Conservation (phyloP, 768 basidiomycete species). For the Mycena floridula region DNA sequence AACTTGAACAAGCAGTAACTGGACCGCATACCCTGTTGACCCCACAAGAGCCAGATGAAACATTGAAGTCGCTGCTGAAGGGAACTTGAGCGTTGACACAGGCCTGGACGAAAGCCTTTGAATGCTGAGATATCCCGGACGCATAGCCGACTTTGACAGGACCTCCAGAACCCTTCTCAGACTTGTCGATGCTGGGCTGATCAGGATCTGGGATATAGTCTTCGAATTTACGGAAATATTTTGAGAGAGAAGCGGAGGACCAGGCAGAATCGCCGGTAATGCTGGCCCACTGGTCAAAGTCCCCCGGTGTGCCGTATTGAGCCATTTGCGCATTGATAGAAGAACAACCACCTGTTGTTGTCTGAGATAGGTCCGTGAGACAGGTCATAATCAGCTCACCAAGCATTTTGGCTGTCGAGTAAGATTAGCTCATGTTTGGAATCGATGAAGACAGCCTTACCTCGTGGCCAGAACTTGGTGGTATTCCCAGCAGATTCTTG, state of each 20-base stretch:
- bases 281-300: slow-evolving; percentile 64
- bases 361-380: not conserved
- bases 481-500: slow-evolving; percentile 41
- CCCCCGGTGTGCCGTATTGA: slow-evolving; percentile 63
- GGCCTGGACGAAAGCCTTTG: slow-evolving; percentile 50
- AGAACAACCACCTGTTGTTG: slow-evolving; percentile 19
- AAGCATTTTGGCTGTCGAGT: slow-evolving; percentile 45
- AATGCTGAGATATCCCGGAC: slow-evolving; percentile 36
- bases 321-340: slow-evolving; percentile 65
- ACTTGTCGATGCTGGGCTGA: slow-evolving; percentile 45
- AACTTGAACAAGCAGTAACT: not conserved
- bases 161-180: slow-evolving; percentile 43
- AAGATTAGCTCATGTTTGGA: slow-evolving; percentile 1
- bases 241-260: too few relatives aligned
- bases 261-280: slow-evolving; percentile 52
- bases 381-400: slow-evolving; percentile 53
- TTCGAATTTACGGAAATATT: slow-evolving; percentile 69
- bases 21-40: slow-evolving; percentile 45
- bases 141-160: slow-evolving; percentile 58
- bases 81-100: slow-evolving; percentile 51
- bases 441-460: slow-evolving; percentile 21
- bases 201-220: slow-evolving; percentile 42
- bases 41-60: slow-evolving; percentile 51
- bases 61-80: slow-evolving; percentile 57
- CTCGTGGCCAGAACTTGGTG: slow-evolving; percentile 56